These are phyloP conservation scores for Ananas comosus DNA, from an alignment of 176 grass and related monocot genomes.

Conservation along the genomic window DNA sequence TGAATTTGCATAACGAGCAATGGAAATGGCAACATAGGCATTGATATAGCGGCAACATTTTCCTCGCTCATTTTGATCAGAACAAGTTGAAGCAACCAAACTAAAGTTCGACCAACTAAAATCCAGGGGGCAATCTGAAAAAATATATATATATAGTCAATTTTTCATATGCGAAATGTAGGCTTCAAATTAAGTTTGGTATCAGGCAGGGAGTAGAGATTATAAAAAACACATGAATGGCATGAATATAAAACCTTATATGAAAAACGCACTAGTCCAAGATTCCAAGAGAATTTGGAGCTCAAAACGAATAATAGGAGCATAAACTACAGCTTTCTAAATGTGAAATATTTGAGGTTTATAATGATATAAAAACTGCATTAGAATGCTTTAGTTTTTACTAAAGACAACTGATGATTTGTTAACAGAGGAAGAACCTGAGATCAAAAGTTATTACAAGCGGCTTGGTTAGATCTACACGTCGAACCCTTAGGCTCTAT, in stretches of 20 bases:
- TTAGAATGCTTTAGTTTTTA: too few species aligned
- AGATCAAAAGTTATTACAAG: too few species aligned
- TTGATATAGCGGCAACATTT: constrained; percentile 92
- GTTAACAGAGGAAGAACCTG: too few species aligned
- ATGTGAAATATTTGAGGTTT: too few species aligned
- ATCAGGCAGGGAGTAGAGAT: background rate
- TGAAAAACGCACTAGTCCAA: background rate
- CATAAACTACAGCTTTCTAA: too few species aligned
- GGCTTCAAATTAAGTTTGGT: too few species aligned
- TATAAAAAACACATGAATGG: background rate
- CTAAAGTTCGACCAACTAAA: constrained; percentile 96
- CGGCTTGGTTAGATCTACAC: too few species aligned
- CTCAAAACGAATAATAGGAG: too few species aligned
- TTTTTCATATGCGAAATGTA: background rate
- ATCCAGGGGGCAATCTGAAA: constrained; percentile 68
- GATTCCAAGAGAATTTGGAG: too few species aligned
- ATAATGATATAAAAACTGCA: too few species aligned
- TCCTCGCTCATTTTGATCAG: constrained; percentile 47
- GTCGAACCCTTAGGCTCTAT: too few species aligned
- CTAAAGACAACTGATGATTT: too few species aligned
- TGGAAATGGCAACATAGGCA: constrained; percentile 79
- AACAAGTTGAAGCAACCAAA: constrained; percentile 43
- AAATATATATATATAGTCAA: background rate
- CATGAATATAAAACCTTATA: background rate
- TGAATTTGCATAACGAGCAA: constrained; percentile 70